Conservation (phyloP, 2,329 filamentous ascomycete genomes). For the Gyromitra esculenta region DNA sequence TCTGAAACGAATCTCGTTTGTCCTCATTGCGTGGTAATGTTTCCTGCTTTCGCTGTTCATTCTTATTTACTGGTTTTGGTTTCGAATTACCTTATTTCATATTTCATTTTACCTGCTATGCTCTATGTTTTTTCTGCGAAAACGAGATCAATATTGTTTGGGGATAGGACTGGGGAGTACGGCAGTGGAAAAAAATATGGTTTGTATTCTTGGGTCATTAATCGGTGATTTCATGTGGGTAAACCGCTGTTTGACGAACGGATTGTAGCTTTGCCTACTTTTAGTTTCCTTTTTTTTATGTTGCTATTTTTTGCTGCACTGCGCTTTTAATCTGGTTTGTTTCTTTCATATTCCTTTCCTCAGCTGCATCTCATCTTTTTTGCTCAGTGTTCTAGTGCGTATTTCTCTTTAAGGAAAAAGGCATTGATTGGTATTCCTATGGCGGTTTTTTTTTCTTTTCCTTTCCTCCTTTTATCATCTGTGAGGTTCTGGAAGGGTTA, state of each 20-base stretch:
- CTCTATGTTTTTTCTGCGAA: constrained; percentile 41
- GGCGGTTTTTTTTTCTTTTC: constrained; percentile 16
- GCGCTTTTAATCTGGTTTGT: constrained; percentile 42
- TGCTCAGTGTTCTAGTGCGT: constrained; percentile 55
- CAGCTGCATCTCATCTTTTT: constrained; percentile 46
- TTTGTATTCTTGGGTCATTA: constrained; percentile 34
- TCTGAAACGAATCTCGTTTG: constrained; percentile 49
- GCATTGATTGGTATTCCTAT: constrained; percentile 28
- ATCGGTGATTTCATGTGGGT: constrained; percentile 21
- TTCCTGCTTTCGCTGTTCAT: constrained; percentile 40
- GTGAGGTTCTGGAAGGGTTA: background rate
- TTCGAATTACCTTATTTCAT: constrained; percentile 43
- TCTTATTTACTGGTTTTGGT: constrained; percentile 50
- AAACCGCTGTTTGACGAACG: constrained; percentile 33
- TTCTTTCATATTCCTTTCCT: constrained; percentile 49
- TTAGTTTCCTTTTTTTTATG: constrained; percentile 31
- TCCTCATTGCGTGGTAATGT: constrained; percentile 47
- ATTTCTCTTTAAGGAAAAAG: constrained; percentile 28
- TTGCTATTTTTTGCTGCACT: constrained; percentile 52
- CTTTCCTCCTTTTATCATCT: background rate
- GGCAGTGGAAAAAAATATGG: constrained; percentile 12
- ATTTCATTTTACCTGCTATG: constrained; percentile 42
- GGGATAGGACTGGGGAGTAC: constrained; percentile 30
- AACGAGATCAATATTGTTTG: constrained; percentile 11
- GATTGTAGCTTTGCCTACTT: constrained; percentile 27